phyloP scores from a whole-genome alignment of 768 basidiomycete genomes.

The Royoungia palumana region DNA sequence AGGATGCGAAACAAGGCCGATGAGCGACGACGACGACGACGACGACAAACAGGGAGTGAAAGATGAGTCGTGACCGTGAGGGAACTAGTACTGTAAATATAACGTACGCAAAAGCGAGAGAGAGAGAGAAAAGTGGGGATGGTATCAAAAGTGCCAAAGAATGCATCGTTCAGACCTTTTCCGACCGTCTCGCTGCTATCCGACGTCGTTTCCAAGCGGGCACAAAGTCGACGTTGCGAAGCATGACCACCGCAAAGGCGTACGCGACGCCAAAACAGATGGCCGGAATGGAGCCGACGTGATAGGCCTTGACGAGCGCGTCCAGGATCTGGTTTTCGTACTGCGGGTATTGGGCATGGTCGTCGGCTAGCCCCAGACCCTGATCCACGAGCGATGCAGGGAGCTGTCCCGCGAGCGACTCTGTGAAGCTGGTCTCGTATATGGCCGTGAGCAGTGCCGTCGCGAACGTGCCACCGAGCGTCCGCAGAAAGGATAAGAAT shows the following conservation, averaged over 20 bases:
- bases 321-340: conserved; percentile 31
- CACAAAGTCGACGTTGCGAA: conserved; percentile 31
- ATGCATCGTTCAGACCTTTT: conserved; percentile 16
- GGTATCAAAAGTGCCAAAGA: conserved; percentile 14
- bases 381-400: conserved; percentile 29
- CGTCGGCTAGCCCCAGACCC: conserved; percentile 31
- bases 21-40: background rate
- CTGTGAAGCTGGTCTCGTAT: conserved; percentile 32
- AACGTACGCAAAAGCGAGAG: conserved; percentile 15
- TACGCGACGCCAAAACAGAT: conserved; percentile 33
- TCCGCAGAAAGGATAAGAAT: conserved; percentile 34
- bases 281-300: conserved; percentile 33
- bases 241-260: conserved; percentile 29
- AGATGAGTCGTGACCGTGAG: conserved; percentile 1
- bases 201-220: conserved; percentile 33
- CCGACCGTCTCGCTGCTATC: conserved; percentile 23
- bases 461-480: conserved; percentile 33
- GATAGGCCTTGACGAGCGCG: conserved; percentile 34
- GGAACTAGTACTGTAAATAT: conserved; percentile 16
- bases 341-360: conserved; percentile 30
- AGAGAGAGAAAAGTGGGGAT: conserved; percentile 7
- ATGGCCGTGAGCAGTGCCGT: conserved; percentile 35
- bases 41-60: background rate
- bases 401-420: conserved; percentile 25
- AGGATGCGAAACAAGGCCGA: background rate